Base-by-base conservation (phyloP, 2,329 filamentous ascomycete genomes). In the Pestalotiopsis sp. region DNA sequence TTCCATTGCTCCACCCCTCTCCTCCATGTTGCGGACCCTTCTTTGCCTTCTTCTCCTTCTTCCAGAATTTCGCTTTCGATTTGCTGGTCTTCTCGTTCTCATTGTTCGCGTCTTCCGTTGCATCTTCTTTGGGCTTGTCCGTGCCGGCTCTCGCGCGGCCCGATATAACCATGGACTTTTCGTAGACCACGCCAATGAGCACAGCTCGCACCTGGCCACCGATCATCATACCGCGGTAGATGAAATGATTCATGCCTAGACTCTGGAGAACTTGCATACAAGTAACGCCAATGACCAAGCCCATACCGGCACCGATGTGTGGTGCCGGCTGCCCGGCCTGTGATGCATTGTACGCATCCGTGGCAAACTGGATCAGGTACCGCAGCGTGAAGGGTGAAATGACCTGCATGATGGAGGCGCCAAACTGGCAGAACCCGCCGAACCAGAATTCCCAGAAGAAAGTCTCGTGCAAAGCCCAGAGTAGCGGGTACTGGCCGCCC, bases 151-250 rank as follows among this genome's bases (percentile, higher is more conserved):
- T 96, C 25, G 96, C 96, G 65, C 95, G 88, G 12, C 92, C 93
- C 0, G 95, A 98, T 17, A 98, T 87, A 65, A 90, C 91, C 91
- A 98, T 94, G 2, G 94, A 90, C 80, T 98, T 98, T 78, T 96
- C 93, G 76, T 97, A 98, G 69, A 98, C 94, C 69, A 94, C 82
- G 25, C 92, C 89, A 73, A 98, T 97, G 58, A 98, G 83, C 0
- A 93, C 92, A 1, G 91, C 94, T 77, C 95, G 88, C 7, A 89
- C 83, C 81, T 98, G 91, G 0, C 94, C 96, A 71, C 95, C 96
- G 52, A 97, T 89, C 82, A 97, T 91, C 92, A 97, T 97, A 25
- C 95, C 94, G 25, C 91, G 90, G 76, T 95, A 98, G 76, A 98
- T 91, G 81, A 97, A 98, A 76, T 98, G 95, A 76, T 95, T 97